phyloP scores from a whole-genome alignment of 106 monocot genomes.

The Gastrodia elata region DNA sequence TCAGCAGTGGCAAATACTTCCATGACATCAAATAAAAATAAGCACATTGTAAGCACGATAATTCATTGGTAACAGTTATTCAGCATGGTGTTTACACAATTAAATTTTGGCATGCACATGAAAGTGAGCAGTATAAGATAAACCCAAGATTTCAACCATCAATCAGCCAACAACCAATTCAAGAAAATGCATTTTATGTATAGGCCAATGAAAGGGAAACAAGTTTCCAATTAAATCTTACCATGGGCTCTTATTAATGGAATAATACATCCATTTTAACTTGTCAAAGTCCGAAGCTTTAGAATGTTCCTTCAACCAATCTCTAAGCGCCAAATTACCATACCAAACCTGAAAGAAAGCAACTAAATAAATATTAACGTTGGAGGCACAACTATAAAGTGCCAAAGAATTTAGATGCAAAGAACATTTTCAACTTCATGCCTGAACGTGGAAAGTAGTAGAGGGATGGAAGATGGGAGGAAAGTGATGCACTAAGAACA shows the following conservation, averaged over 20 bases:
- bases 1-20: not conserved
- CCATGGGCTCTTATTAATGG: slow-evolving; percentile 96
- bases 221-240: slow-evolving; percentile 24
- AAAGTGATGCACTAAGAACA: no score
- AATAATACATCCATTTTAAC: slow-evolving; percentile 86
- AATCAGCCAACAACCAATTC: not conserved
- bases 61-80: not conserved
- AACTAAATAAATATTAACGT: not conserved
- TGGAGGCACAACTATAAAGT: not conserved
- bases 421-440: not conserved
- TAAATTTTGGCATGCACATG: not conserved
- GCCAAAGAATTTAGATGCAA: slow-evolving; percentile 1
- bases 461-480: not conserved
- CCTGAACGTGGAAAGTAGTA: not conserved
- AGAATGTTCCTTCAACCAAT: slow-evolving; percentile 72
- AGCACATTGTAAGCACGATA: not conserved
- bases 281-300: slow-evolving; percentile 44
- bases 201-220: not conserved
- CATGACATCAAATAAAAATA: not conserved
- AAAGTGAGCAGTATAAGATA: not conserved
- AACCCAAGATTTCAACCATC: not conserved
- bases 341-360: slow-evolving; percentile 53
- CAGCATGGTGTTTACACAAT: not conserved
- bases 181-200: not conserved
- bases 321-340: slow-evolving; percentile 59